Evolutionary conservation across 2,329 filamentous ascomycete genomes (phyloP), one percentile per base, ranked within the genome.

Genomic region (Pleoardoris graminearum): DNA sequence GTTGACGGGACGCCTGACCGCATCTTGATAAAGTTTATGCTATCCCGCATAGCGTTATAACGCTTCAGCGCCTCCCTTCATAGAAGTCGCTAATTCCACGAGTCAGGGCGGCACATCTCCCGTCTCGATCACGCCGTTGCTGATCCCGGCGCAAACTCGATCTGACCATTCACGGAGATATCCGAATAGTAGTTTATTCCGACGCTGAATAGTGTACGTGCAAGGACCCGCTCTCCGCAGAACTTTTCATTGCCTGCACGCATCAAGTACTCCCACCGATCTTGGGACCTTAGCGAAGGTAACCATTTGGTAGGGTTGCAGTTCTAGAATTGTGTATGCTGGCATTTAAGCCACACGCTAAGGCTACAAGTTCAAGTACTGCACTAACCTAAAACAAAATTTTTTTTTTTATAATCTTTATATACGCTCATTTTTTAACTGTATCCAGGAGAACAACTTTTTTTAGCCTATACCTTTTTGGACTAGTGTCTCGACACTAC

Each of bases 151-250:
- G n/a, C 39, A 46, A 25, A 35, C 30, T 35, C 7, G 36, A 46
- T 46, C 43, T n/a, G 43, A 23, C 19, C 43, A 35, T 35, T 21
- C 30, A 16, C 43, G 43, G 29, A 35, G 25, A 21, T 16, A 14
- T 16, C 43, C 43, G 43, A 12, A 11, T 30, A 19, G 30, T 21
- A 46, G 30, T 21, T 11, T 35, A 36, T 21, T 30, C n/a, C 43
- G 16, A 35, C 19, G 16, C 19, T 14, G 43, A 35, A 21, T 46
- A 46, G 43, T 16, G 43, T 22, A 23, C 27, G 19, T 32, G 41
- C n/a, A 30, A 46, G 43, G 43, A 46, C 36, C 27, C 43, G 27
- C 30, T 30, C 43, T 46, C 30, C 33, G 30, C 25, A 25, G 14
- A 36, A 17, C 14, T 46, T 45, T 45, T 36, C 30, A n/a, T 22